Percentiles rank a stretch among this genome's conserved stretches.
Evolutionary conservation across 2,329 filamentous ascomycete species (phyloP).

Genomic region (Fusarium sp.): DNA sequence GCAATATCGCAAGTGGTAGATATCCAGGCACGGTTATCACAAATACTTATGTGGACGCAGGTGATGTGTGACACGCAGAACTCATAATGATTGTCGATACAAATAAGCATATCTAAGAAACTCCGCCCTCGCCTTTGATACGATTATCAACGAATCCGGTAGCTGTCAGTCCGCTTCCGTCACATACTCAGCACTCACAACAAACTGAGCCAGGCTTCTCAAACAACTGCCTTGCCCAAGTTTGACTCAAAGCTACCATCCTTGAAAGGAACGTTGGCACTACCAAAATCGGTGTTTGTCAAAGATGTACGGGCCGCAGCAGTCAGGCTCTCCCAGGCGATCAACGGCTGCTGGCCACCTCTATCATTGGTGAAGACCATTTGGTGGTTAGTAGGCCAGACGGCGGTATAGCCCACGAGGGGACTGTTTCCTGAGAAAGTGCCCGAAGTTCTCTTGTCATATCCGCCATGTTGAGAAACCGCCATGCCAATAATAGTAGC

Average conservation of each 20-base stretch:
- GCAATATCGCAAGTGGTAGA: neutral
- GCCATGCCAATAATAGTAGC: conserved; percentile 49
- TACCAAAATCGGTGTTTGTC: conserved; percentile 54
- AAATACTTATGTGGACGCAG: neutral
- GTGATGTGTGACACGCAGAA: neutral
- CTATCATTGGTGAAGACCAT: conserved; percentile 49
- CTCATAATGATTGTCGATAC: neutral
- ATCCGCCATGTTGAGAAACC: conserved; percentile 53
- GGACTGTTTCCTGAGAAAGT: conserved; percentile 44
- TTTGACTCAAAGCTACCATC: conserved; percentile 43
- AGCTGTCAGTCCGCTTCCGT: neutral
- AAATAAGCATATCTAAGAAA: neutral
- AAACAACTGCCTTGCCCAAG: conserved; percentile 34
- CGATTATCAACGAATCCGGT: too few relatives aligned
- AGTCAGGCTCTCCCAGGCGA: conserved; percentile 58
- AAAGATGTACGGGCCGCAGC: conserved; percentile 52
- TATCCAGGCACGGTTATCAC: neutral
- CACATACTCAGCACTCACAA: neutral
- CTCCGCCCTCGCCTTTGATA: too few relatives aligned
- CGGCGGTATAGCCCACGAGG: conserved; percentile 50
- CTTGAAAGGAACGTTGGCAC: conserved; percentile 57
- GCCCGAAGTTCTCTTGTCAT: conserved; percentile 42
- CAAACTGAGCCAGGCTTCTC: neutral
- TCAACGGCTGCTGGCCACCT: conserved; percentile 56
- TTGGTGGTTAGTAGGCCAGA: conserved; percentile 50